Evolutionary conservation across 2,329 filamentous ascomycete species (phyloP).

Genomic region (Microcyclosporella mali): DNA sequence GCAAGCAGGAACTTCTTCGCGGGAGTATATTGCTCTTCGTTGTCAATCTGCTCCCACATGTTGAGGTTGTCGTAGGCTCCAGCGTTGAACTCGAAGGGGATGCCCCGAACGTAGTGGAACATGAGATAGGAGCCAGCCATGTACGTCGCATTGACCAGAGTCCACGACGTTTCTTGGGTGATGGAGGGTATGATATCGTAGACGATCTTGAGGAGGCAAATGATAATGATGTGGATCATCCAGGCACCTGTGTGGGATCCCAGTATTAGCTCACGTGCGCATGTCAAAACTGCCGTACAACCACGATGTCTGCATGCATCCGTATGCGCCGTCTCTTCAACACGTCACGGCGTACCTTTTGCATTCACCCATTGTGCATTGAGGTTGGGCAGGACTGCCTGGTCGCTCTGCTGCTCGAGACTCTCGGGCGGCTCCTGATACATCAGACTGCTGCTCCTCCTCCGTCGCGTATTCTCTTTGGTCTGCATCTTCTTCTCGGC

Average conservation of each 20-base stretch:
- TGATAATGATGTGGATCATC: slow-evolving; percentile 94
- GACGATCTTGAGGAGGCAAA: slow-evolving; percentile 85
- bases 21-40: slow-evolving; percentile 96
- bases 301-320: too few species aligned
- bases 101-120: slow-evolving; percentile 98
- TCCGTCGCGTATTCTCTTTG: slow-evolving; percentile 55
- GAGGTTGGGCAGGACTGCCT: slow-evolving; percentile 86
- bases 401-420: slow-evolving; percentile 94
- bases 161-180: slow-evolving; percentile 98
- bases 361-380: slow-evolving; percentile 99
- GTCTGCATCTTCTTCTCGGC: slow-evolving; percentile 48
- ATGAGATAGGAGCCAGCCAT: slow-evolving; percentile 99
- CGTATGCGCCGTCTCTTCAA: neutral
- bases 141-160: slow-evolving; percentile 96
- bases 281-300: slow-evolving; percentile 1
- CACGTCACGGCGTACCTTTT: slow-evolving; percentile 61
- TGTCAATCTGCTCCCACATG: slow-evolving; percentile 99
- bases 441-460: slow-evolving; percentile 96
- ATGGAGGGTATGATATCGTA: slow-evolving; percentile 95
- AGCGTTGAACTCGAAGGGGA: slow-evolving; percentile 97
- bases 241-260: slow-evolving; percentile 69
- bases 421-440: slow-evolving; percentile 97
- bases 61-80: slow-evolving; percentile 99
- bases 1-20: slow-evolving; percentile 97
- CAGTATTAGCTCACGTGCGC: slow-evolving; percentile 12